A percentile compares a stretch with the other conserved stretches of the same genome.
These are phyloP conservation scores for Cinnamomum chago DNA, from an alignment of 164 flowering plant species.

Conservation along the genomic window DNA sequence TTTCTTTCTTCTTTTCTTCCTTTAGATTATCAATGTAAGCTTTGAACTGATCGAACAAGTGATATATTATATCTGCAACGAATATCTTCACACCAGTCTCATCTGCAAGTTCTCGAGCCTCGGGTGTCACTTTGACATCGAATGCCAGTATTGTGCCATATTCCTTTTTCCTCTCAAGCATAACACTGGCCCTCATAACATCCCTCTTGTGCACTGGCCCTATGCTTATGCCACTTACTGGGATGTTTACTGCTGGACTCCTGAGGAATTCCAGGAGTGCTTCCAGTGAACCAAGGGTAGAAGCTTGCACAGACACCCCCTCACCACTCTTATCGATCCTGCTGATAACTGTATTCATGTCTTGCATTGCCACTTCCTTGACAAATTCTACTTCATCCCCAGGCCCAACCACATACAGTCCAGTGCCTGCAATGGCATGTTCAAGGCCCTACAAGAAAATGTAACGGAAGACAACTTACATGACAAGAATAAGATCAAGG, in stretches of 20 bases:
- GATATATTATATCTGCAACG: slow-evolving; percentile 93
- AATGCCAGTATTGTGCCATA: slow-evolving; percentile 91
- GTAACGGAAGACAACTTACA: neutral
- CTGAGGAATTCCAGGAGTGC: slow-evolving; percentile 92
- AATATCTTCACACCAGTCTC: slow-evolving; percentile 88
- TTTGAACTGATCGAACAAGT: slow-evolving; percentile 91
- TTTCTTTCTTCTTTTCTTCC: slow-evolving; percentile 92
- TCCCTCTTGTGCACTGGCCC: slow-evolving; percentile 98
- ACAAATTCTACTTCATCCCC: slow-evolving; percentile 79
- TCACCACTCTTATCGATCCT: slow-evolving; percentile 92
- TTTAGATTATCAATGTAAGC: slow-evolving; percentile 85
- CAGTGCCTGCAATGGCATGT: slow-evolving; percentile 96
- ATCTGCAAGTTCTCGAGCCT: slow-evolving; percentile 93
- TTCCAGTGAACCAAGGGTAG: slow-evolving; percentile 97
- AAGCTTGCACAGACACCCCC: slow-evolving; percentile 96
- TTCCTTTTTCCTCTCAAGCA: slow-evolving; percentile 99
- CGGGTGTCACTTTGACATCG: slow-evolving; percentile 96
- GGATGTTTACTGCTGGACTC: slow-evolving; percentile 77
- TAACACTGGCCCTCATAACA: slow-evolving; percentile 93
- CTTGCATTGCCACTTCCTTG: slow-evolving; percentile 74
- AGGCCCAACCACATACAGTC: slow-evolving; percentile 80
- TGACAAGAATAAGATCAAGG: neutral
- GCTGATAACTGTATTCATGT: slow-evolving; percentile 81
- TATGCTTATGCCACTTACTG: slow-evolving; percentile 90
- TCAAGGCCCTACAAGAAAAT: slow-evolving; percentile 69